Evolutionary conservation across 2,329 filamentous ascomycete species (phyloP).

Genomic region (Phaeosphaeriaceae sp.): DNA sequence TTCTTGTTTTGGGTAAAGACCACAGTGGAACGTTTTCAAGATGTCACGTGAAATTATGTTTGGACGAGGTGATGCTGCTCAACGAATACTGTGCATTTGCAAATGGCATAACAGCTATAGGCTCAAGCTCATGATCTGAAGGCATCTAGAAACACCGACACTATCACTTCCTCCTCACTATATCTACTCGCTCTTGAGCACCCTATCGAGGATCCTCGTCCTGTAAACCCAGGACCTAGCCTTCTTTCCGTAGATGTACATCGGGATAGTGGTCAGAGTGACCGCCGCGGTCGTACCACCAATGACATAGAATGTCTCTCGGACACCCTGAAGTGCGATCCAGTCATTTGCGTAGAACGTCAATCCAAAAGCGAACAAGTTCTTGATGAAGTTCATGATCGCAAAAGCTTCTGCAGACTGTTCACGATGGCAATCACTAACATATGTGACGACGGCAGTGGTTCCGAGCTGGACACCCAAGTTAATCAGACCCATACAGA

Average conservation of each 20-base stretch:
- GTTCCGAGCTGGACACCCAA: constrained; percentile 31
- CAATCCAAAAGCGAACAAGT: constrained; percentile 33
- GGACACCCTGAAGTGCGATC: constrained; percentile 28
- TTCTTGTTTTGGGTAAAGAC: neutral
- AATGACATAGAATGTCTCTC: constrained; percentile 27
- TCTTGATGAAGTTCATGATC: constrained; percentile 37
- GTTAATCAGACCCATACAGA: constrained; percentile 35
- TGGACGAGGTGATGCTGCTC: neutral
- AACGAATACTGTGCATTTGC: neutral
- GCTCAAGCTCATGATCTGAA: no score
- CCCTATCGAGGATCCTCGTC: constrained; percentile 21
- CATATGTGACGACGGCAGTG: constrained; percentile 31
- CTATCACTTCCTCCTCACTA: neutral
- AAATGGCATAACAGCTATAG: no score
- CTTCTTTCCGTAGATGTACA: constrained; percentile 35
- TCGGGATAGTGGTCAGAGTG: constrained; percentile 29
- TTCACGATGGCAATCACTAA: constrained; percentile 32
- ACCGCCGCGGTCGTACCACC: constrained; percentile 28
- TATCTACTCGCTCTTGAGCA: constrained; percentile 13
- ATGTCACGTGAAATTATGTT: neutral
- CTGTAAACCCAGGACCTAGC: constrained; percentile 45
- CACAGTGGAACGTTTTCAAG: neutral
- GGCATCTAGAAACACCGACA: neutral
- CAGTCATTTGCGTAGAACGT: constrained; percentile 33
- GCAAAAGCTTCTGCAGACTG: constrained; percentile 33